These are phyloP conservation scores for Plasmodium sp. DNA, from an alignment of 169 alveolate genomes.

Conservation along the genomic window DNA sequence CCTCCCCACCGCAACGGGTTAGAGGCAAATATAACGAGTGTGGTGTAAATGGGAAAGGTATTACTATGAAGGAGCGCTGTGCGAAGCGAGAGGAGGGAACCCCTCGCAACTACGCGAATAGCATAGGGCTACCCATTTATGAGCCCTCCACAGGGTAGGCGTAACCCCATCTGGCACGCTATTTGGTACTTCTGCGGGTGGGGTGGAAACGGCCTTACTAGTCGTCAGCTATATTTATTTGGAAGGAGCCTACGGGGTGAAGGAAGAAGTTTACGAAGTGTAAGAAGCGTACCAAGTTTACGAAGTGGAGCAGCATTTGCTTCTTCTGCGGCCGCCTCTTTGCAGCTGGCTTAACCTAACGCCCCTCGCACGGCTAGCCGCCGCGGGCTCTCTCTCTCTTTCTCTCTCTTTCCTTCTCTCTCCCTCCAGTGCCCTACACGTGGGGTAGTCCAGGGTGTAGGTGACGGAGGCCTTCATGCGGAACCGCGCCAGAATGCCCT, in stretches of 20 bases:
- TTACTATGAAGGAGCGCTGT: not conserved
- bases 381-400: not conserved
- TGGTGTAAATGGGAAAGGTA: not conserved
- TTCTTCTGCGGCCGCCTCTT: not conserved
- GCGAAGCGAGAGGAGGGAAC: not conserved
- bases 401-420: not conserved
- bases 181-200: not conserved
- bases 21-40: not conserved
- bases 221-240: constrained; percentile 33
- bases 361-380: too few species aligned
- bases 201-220: not conserved
- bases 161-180: not conserved
- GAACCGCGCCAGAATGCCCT: constrained; percentile 24
- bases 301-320: not conserved
- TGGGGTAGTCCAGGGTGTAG: constrained; percentile 23
- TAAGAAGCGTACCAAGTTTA: too few species aligned
- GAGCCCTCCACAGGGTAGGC: not conserved
- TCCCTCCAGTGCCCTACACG: constrained; percentile 3
- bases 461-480: constrained; percentile 25
- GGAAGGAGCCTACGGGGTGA: constrained; percentile 54
- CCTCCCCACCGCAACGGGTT: not conserved
- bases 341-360: not conserved
- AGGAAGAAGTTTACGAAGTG: not conserved
- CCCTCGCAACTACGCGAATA: not conserved
- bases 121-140: not conserved